These are phyloP conservation scores for Xylaria flabelliformis DNA, from an alignment of 495 filamentous ascomycete species.

Conservation along the genomic window DNA sequence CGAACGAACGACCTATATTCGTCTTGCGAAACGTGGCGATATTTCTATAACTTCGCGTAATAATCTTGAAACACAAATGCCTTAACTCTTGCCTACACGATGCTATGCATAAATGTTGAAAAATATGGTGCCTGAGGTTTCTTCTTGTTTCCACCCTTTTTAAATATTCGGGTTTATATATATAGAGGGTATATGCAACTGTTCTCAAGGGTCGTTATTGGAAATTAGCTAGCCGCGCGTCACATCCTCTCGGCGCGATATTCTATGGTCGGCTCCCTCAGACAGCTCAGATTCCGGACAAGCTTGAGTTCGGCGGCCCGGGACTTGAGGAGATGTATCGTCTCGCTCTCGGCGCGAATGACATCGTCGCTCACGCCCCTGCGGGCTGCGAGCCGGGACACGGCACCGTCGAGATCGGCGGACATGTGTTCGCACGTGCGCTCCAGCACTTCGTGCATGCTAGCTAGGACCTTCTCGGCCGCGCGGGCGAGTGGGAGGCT, in stretches of 20 bases:
- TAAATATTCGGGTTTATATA: neutral
- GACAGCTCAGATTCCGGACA: constrained; percentile 69
- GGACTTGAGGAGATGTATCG: constrained; percentile 67
- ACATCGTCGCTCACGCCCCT: constrained; percentile 31
- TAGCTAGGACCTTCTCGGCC: constrained; percentile 85
- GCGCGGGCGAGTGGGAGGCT: constrained; percentile 83
- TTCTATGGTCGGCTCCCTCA: constrained; percentile 66
- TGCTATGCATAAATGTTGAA: neutral
- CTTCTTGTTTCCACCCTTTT: neutral
- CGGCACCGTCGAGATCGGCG: constrained; percentile 40
- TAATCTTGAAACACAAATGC: neutral
- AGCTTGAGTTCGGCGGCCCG: constrained; percentile 83
- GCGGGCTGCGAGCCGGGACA: constrained; percentile 42
- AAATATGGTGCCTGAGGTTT: neutral
- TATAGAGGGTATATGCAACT: neutral
- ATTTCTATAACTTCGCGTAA: neutral
- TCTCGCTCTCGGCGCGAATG: constrained; percentile 60
- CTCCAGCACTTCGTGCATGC: constrained; percentile 85
- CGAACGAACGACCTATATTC: neutral
- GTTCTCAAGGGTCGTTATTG: neutral
- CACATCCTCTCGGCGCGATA: constrained; percentile 63
- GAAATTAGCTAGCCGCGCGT: neutral
- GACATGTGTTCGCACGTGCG: constrained; percentile 73
- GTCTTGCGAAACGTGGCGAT: neutral
- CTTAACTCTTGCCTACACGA: neutral